Evolutionary conservation across 139 green algal genomes (phyloP).

Genomic region (Ettlia oleoabundans): DNA sequence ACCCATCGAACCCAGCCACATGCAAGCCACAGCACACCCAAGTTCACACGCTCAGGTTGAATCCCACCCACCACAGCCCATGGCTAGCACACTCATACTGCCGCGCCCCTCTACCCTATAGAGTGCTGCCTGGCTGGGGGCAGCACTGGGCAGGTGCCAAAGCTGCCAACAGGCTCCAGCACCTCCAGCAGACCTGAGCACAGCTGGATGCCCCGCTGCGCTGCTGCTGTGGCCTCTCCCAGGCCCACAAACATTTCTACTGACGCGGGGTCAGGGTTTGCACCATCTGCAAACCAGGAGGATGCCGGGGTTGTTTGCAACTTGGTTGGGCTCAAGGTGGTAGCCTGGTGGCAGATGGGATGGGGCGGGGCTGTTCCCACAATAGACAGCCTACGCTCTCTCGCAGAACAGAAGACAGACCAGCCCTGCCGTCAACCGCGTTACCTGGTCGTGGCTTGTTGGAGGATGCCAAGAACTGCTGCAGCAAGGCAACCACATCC

Average conservation of each 20-base stretch:
- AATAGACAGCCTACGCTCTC: no score
- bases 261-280: neutral
- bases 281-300: neutral
- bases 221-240: slow-evolving; percentile 4
- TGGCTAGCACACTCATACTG: no score
- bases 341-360: no score
- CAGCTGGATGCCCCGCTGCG: slow-evolving; percentile 17
- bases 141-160: no score
- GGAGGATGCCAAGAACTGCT: neutral
- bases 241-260: slow-evolving; percentile 38
- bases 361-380: no score
- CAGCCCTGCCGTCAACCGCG: neutral
- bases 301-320: no score
- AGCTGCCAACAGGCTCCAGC: neutral
- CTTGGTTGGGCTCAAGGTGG: no score
- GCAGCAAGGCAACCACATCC: slow-evolving; percentile 16
- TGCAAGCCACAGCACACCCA: neutral
- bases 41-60: no score
- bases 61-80: no score
- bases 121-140: no score
- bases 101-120: no score
- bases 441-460: neutral
- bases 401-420: neutral
- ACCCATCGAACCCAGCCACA: neutral
- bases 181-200: neutral